Evolutionary conservation across 1,284 basidiomycete genomes (phyloP).

Genomic region (Microbotryum silenes-acaulis): DNA sequence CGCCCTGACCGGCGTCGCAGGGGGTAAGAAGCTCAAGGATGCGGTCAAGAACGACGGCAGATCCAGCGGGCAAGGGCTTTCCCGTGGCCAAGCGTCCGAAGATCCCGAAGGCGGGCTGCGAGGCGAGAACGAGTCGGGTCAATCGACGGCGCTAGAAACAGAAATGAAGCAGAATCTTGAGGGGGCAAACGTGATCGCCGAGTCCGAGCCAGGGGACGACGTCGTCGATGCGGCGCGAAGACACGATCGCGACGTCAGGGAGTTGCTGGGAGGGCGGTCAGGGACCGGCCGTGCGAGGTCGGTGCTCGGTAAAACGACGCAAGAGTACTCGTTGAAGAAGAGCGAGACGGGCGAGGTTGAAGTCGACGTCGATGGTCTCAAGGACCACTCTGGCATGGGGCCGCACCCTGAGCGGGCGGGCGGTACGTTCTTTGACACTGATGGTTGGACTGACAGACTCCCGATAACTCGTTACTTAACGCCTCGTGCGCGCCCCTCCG

Average conservation of each 20-base stretch:
- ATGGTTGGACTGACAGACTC: background rate
- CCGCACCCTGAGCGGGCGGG: conserved; percentile 1
- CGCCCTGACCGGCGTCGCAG: background rate
- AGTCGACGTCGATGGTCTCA: conserved; percentile 3
- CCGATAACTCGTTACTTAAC: background rate
- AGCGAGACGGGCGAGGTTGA: conserved; percentile 2
- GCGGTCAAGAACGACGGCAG: conserved; percentile 43
- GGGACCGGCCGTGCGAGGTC: conserved; percentile 6
- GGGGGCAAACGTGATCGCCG: conserved; percentile 35
- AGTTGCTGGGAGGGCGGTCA: conserved; percentile 10
- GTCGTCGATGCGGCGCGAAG: conserved; percentile 37
- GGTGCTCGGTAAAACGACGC: background rate
- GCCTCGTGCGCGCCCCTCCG: background rate
- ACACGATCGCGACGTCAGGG: conserved; percentile 35
- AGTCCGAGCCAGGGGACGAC: conserved; percentile 37
- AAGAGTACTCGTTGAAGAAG: conserved; percentile 9
- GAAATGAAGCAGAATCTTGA: conserved; percentile 21
- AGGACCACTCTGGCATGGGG: background rate
- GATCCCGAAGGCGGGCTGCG: conserved; percentile 3
- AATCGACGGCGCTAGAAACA: conserved; percentile 5
- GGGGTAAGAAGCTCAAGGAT: conserved; percentile 46
- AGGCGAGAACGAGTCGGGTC: conserved; percentile 1
- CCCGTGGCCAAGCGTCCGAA: conserved; percentile 20
- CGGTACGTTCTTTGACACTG: background rate
- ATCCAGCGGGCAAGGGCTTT: conserved; percentile 10